Conservation (phyloP, 106 monocot genomes). For the Amphibolis antarctica region DNA sequence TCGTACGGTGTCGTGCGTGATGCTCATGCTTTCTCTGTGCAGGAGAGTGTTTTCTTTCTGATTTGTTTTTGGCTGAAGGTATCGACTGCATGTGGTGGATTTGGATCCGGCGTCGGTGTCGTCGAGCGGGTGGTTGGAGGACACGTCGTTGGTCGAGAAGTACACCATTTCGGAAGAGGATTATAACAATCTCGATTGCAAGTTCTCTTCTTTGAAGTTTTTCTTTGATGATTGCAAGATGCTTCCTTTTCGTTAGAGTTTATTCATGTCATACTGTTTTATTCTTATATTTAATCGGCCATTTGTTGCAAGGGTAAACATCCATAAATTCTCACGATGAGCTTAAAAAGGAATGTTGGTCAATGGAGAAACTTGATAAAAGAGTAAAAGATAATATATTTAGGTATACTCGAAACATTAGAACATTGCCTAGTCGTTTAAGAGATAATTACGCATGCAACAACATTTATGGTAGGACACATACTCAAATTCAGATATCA, state of each 20-base stretch:
- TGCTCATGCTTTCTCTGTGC: neutral
- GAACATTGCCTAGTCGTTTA: no score
- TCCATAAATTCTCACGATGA: no score
- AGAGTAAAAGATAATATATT: no score
- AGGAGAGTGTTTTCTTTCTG: neutral
- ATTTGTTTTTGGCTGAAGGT: conserved; percentile 27
- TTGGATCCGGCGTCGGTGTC: conserved; percentile 77
- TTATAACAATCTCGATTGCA: conserved; percentile 67
- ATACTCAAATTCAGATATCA: no score
- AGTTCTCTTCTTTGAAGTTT: conserved; percentile 11
- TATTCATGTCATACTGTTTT: conserved; percentile 4
- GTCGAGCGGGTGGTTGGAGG: conserved; percentile 90
- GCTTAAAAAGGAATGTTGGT: no score
- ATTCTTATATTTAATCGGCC: neutral
- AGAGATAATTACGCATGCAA: no score
- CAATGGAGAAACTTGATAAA: no score
- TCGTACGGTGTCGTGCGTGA: neutral
- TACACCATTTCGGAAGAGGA: conserved; percentile 87
- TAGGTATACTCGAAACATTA: no score
- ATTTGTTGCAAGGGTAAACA: no score
- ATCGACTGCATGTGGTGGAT: conserved; percentile 69
- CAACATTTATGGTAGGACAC: no score
- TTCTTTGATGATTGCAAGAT: neutral
- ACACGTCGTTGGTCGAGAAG: conserved; percentile 87
- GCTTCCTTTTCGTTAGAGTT: neutral